Evolutionary conservation across 352 stramenopile species (phyloP), one percentile per base, ranked within the genome.

Genomic region (Globisporangium emineosum): DNA sequence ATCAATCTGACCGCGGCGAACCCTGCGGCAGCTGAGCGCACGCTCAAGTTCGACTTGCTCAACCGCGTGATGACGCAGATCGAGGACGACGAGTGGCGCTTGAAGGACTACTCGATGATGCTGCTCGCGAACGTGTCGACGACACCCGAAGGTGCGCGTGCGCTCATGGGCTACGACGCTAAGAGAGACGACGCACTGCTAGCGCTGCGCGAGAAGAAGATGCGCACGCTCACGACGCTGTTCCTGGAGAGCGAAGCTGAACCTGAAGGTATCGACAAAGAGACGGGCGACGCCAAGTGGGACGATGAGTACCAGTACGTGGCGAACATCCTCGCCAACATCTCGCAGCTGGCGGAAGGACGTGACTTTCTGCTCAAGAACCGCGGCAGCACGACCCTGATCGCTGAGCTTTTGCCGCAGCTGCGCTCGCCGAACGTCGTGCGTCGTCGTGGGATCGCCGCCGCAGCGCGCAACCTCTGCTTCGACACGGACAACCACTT

Each of bases 401-500:
- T 85, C 15, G 72, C 77, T 56, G 77, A 79, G 47, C 73, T 96
- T 3, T 60, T 96, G 58, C 75, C 84, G 21, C 86, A 96, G 45
- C 63, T 96, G 55, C 85, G 86, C 52, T 96, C 87, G 29, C 83
- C 85, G 15, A 96, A 94, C 64, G 81, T 92, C 1, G 74, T 94
- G 53, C 85, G 87, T 55, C 86, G 87, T 53, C 87, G 84, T 53
- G 87, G 87, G 45, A 74, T 93, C 45, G 65, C 79, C 4, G 75
- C 82, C 54, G 73, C 79, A 5, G 62, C 94, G 23, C 89, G 89
- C 66, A 96, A 96, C 71, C 68, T 96, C 60, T 93, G 85, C 73
- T 96, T 96, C 64, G 86, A 96, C 78, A 80, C 81, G 42, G 86
- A 96, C 72, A 93, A 89, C 67, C 86, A 95, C 68, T 95, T 95